Evolutionary conservation across 306 rosid species (phyloP).

Genomic region (Fragaria vesca): DNA sequence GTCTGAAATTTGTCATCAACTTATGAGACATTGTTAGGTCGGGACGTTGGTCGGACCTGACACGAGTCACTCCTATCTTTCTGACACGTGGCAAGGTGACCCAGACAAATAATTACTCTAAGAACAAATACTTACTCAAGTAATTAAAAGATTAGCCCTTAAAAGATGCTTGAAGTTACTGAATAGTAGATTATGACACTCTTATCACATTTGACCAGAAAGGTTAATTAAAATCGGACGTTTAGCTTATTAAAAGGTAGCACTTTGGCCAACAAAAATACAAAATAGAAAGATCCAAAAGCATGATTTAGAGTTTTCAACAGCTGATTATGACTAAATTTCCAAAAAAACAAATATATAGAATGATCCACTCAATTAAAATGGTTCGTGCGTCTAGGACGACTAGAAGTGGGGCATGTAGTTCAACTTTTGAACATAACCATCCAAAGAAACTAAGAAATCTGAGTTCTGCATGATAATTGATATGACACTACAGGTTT

Average conservation of each 20-base stretch:
- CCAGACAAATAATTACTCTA: too few relatives aligned
- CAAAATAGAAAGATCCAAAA: background rate
- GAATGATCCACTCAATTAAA: background rate
- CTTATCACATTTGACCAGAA: conserved; percentile 26
- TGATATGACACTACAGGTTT: conserved; percentile 1
- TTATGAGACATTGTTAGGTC: too few relatives aligned
- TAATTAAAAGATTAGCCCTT: background rate
- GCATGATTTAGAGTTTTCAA: background rate
- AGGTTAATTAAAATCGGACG: background rate
- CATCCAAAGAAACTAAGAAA: background rate
- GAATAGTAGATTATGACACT: background rate
- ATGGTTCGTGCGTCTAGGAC: background rate
- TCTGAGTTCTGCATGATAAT: background rate
- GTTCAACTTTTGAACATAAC: background rate
- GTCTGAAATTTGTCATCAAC: too few relatives aligned
- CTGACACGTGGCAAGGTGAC: too few relatives aligned
- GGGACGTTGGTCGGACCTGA: too few relatives aligned
- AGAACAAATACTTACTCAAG: background rate
- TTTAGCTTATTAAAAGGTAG: background rate
- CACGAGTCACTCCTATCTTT: too few relatives aligned
- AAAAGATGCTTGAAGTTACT: background rate
- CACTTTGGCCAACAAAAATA: background rate
- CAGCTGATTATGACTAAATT: background rate
- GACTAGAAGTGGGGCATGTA: background rate
- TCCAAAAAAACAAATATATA: background rate